A percentile compares a stretch with the other conserved stretches of the same genome.
These are phyloP conservation scores for Aspergillus clavatus DNA, from an alignment of 2,329 filamentous ascomycete genomes.

Conservation along the genomic window DNA sequence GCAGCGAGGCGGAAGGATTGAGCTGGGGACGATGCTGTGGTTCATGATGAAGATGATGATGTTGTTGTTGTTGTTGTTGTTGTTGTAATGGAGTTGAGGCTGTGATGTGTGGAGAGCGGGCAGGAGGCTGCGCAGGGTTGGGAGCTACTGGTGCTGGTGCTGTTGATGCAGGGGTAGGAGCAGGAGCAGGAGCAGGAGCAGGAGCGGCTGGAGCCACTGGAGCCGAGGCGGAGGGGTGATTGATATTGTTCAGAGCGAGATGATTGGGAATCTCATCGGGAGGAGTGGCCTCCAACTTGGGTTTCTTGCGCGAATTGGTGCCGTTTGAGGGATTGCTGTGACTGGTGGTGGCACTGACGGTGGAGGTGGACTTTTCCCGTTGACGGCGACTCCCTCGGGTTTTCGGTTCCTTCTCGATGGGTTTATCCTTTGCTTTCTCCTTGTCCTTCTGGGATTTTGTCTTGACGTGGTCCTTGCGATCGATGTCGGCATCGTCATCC, in stretches of 20 bases:
- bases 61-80: constrained; percentile 15
- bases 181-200: constrained; percentile 7
- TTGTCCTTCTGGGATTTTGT: constrained; percentile 21
- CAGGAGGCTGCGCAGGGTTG: too few species aligned
- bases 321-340: neutral
- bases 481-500: constrained; percentile 30
- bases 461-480: constrained; percentile 26
- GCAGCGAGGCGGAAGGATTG: constrained; percentile 14
- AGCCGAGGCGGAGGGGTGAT: constrained; percentile 2
- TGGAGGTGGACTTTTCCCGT: constrained; percentile 33
- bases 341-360: constrained; percentile 7
- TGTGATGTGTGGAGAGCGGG: constrained; percentile 7
- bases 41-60: constrained; percentile 17
- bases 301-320: constrained; percentile 44
- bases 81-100: constrained; percentile 5
- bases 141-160: constrained; percentile 11
- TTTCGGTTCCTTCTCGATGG: constrained; percentile 19
- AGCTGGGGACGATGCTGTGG: constrained; percentile 13
- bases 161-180: constrained; percentile 7
- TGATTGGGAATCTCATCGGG: constrained; percentile 15
- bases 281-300: constrained; percentile 35
- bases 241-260: constrained; percentile 11
- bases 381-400: constrained; percentile 29
- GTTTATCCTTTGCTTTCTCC: constrained; percentile 18
- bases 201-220: too few species aligned